phyloP scores from a whole-genome alignment of 768 basidiomycete genomes.

The Boletus insuetus region DNA sequence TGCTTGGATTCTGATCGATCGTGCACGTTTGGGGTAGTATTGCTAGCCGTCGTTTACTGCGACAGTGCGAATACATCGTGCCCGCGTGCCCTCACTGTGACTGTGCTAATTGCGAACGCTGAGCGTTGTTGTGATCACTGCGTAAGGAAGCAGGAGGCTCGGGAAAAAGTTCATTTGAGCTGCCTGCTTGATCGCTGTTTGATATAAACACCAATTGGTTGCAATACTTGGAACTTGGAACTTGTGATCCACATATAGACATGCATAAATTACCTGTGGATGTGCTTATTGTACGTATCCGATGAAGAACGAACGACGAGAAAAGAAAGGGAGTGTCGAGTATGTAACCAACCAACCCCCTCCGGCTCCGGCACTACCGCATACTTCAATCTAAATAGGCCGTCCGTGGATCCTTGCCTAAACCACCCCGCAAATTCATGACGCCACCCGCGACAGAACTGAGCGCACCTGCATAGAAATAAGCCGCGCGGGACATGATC shows the following conservation, averaged over 20 bases:
- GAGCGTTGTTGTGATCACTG: background rate
- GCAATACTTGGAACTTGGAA: no score
- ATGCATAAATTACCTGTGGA: background rate
- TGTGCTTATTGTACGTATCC: no score
- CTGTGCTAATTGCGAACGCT: background rate
- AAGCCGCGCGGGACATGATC: conserved; percentile 34
- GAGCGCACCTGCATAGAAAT: conserved; percentile 41
- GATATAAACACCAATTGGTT: no score
- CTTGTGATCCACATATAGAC: no score
- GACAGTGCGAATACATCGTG: conserved; percentile 16
- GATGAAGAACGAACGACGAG: background rate
- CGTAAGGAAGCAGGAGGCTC: no score
- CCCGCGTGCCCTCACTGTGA: background rate
- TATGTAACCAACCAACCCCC: background rate
- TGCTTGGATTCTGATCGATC: conserved; percentile 4
- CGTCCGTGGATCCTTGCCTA: conserved; percentile 42
- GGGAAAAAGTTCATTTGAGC: no score
- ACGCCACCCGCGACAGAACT: conserved; percentile 43
- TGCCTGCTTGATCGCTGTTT: no score
- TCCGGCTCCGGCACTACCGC: background rate
- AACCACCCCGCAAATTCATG: conserved; percentile 38
- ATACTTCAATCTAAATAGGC: conserved; percentile 32
- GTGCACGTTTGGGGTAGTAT: conserved; percentile 2
- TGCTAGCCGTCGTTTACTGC: conserved; percentile 8
- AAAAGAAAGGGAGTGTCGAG: background rate